These are phyloP conservation scores for Phytophthora sojae DNA, from an alignment of 352 stramenopile genomes.

Conservation along the genomic window DNA sequence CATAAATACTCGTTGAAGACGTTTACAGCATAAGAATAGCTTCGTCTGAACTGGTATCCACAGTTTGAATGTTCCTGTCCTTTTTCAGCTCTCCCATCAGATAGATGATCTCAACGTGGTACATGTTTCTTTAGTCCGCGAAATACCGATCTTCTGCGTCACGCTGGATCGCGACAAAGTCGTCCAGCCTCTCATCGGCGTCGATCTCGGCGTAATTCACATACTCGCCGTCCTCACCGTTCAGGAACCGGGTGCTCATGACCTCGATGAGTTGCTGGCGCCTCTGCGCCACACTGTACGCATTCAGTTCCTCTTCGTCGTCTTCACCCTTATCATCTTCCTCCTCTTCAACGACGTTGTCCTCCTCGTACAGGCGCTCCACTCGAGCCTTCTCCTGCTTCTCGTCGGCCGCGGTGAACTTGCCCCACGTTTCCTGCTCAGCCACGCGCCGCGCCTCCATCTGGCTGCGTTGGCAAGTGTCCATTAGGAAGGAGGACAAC, in stretches of 20 bases:
- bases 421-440: slow-evolving; percentile 71
- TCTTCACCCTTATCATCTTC: slow-evolving; percentile 60
- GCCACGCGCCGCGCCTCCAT: slow-evolving; percentile 66
- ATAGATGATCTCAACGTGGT: no score
- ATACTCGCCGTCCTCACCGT: slow-evolving; percentile 65
- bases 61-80: background rate
- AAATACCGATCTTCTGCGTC: slow-evolving; percentile 88
- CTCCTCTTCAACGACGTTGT: slow-evolving; percentile 55
- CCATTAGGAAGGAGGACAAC: slow-evolving; percentile 77
- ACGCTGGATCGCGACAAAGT: slow-evolving; percentile 71
- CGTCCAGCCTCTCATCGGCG: slow-evolving; percentile 62
- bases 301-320: slow-evolving; percentile 35
- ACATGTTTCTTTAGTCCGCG: slow-evolving; percentile 2
- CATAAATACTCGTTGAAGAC: slow-evolving; percentile 24
- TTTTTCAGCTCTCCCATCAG: no score
- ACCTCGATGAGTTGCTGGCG: slow-evolving; percentile 74
- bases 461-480: slow-evolving; percentile 70
- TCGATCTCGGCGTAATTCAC: slow-evolving; percentile 79
- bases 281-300: slow-evolving; percentile 45
- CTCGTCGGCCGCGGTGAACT: slow-evolving; percentile 47
- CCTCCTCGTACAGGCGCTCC: slow-evolving; percentile 41
- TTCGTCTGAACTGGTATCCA: slow-evolving; percentile 1
- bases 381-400: slow-evolving; percentile 46
- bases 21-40: slow-evolving; percentile 26
- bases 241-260: slow-evolving; percentile 78